phyloP scores from a whole-genome alignment of 2,329 filamentous ascomycete genomes.

The Sordariomycetes sp. region DNA sequence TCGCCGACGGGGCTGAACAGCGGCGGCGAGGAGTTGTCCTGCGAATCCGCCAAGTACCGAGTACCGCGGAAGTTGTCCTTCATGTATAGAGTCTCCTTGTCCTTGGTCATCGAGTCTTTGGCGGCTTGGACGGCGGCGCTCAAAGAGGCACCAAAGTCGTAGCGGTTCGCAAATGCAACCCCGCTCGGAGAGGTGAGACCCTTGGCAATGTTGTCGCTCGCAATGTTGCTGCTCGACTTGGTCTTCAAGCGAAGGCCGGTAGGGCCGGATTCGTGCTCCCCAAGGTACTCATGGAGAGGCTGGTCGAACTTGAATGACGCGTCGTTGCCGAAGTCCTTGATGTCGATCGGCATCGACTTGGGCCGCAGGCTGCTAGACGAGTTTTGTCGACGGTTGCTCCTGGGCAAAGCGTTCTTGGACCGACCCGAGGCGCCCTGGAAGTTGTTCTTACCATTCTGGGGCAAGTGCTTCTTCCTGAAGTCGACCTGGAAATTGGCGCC shows the following conservation, averaged over 20 bases:
- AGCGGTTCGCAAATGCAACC: conserved; percentile 81
- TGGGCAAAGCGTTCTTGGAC: conserved; percentile 47
- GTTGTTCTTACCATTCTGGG: conserved; percentile 48
- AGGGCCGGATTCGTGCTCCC: conserved; percentile 42
- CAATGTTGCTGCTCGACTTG: conserved; percentile 52
- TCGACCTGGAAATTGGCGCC: conserved; percentile 87
- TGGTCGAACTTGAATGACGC: conserved; percentile 46
- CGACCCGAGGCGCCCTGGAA: conserved; percentile 40
- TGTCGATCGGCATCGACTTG: conserved; percentile 45
- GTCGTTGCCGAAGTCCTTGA: conserved; percentile 64
- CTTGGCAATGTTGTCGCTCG: conserved; percentile 48
- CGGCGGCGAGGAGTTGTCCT: conserved; percentile 3
- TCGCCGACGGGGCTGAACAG: conserved; percentile 14
- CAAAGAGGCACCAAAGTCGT: conserved; percentile 92
- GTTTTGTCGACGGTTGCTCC: conserved; percentile 51
- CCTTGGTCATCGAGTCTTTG: conserved; percentile 50
- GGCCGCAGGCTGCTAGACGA: conserved; percentile 33
- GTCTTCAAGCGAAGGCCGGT: conserved; percentile 61
- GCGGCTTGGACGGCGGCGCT: conserved; percentile 71
- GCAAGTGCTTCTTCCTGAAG: conserved; percentile 71
- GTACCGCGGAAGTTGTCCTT: conserved; percentile 31
- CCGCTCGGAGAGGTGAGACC: conserved; percentile 47
- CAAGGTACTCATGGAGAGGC: conserved; percentile 52
- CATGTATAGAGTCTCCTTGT: conserved; percentile 50
- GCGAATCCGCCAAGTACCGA: conserved; percentile 2